Percentiles rank a stretch among this genome's conserved stretches.
These are phyloP conservation scores for Tilletia caries DNA, from an alignment of 1,284 basidiomycete species.

Conservation along the genomic window DNA sequence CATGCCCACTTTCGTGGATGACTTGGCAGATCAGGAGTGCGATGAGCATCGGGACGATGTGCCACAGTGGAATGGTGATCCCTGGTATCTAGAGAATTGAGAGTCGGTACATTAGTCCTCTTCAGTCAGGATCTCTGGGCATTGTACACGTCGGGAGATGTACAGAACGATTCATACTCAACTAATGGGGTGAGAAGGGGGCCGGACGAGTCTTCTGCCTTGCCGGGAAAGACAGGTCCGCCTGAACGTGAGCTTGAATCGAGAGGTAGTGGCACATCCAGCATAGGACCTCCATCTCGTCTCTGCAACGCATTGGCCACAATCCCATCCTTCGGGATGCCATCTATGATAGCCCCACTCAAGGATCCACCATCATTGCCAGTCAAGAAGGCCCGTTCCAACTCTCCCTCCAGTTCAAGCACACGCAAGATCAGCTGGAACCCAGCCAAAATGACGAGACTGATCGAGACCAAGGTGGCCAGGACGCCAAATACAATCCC, in stretches of 20 bases:
- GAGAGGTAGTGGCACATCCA: neutral
- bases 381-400: neutral
- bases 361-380: neutral
- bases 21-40: conserved; percentile 14
- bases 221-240: no score
- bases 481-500: neutral
- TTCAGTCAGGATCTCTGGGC: neutral
- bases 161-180: neutral
- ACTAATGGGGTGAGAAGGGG: neutral
- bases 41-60: neutral
- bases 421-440: conserved; percentile 1
- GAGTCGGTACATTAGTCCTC: neutral
- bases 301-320: no score
- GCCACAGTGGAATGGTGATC: conserved; percentile 16
- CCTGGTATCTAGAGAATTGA: conserved; percentile 15
- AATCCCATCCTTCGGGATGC: no score
- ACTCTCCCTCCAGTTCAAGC: neutral
- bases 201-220: no score
- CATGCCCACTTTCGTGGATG: conserved; percentile 15
- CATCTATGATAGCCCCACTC: neutral
- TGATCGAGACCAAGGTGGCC: neutral
- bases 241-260: neutral
- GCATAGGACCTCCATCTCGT: no score
- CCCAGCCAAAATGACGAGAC: neutral
- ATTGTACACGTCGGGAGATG: neutral